Base-by-base conservation (phyloP, 306 rosid genomes). In the Ammopiptanthus mongolicus region DNA sequence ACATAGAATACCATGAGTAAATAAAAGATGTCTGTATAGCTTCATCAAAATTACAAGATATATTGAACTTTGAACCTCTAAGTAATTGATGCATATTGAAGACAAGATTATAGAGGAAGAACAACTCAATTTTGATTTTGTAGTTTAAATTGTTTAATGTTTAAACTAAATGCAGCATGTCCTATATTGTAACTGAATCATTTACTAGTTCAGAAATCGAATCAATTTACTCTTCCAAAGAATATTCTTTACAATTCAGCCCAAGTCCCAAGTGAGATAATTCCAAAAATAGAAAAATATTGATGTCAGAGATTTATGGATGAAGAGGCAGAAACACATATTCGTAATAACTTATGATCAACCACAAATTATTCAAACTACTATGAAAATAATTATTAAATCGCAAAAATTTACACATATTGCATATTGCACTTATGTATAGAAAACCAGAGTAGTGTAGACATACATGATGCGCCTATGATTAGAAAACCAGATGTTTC, bases 21-120 rank as follows among this genome's bases (percentile, higher is more conserved):
- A 67, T 28, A 14, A 74, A 48, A 65, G 41, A 74, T 8, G 33
- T 59, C 81, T 73, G 72, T 28, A 63, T 13, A 41, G 69, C 48
- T 78, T 31, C 31, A 73, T 52, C 10, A 4, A 57, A 75, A 80
- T 79, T n/a, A 59, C 18, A 84, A 19, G 50, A 44, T 11, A 62
- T 29, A 21, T 44, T 62, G 44, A 25, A 29, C 33, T 65, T 70
- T 69, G 47, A 81, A 18, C 15, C 51, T 8, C 55, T 37, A 42
- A 58, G 53, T 39, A 69, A 75, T 21, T 18, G 52, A 57, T 47
- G 66, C 53, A 68, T 41, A 58, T 73, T 23, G 12, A 58, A 25
- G 74, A 62, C 29, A 77, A 8, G n/a, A 50, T 66, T 36, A 68
- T 31, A 21, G 66, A 69, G 42, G 51, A 33, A 36, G 55, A 71